Conservation (phyloP, 1,284 basidiomycete genomes). For the Naganishia sp. region DNA sequence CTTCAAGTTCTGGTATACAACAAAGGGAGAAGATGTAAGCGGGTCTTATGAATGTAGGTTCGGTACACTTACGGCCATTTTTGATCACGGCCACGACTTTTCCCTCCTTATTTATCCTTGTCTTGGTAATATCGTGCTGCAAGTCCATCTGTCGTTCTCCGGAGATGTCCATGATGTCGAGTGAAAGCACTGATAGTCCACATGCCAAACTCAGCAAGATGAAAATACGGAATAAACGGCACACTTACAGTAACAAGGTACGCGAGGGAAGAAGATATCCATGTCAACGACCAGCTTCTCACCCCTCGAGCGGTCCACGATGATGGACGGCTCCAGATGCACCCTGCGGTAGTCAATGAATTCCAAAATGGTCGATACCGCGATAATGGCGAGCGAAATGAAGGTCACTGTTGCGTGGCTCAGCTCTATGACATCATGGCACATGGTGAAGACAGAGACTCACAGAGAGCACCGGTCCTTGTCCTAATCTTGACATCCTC, state of each 20-base stretch:
- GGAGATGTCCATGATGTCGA: conserved; percentile 98
- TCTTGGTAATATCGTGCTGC: conserved; percentile 85
- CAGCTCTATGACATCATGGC: neutral
- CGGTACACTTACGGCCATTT: conserved; percentile 42
- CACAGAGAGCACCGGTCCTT: conserved; percentile 83
- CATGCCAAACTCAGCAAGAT: neutral
- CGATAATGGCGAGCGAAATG: conserved; percentile 85
- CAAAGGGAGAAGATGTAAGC: neutral
- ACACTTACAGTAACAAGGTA: conserved; percentile 90
- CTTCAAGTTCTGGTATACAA: conserved; percentile 63
- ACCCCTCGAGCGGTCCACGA: conserved; percentile 90
- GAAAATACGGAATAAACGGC: neutral
- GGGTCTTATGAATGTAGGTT: neutral
- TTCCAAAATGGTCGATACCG: conserved; percentile 87
- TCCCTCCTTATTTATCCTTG: conserved; percentile 69
- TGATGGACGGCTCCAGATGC: conserved; percentile 80
- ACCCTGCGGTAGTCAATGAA: conserved; percentile 92
- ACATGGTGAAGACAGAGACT: conserved; percentile 49
- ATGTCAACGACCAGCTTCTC: conserved; percentile 89
- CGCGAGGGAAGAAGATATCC: conserved; percentile 93
- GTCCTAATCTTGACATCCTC: conserved; percentile 99
- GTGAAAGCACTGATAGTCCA: conserved; percentile 73
- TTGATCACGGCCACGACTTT: conserved; percentile 58
- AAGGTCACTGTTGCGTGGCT: conserved; percentile 70
- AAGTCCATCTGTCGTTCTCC: conserved; percentile 91